Conservation (phyloP, 192 early-diverging fungal species). For the Mortierella claussenii region DNA sequence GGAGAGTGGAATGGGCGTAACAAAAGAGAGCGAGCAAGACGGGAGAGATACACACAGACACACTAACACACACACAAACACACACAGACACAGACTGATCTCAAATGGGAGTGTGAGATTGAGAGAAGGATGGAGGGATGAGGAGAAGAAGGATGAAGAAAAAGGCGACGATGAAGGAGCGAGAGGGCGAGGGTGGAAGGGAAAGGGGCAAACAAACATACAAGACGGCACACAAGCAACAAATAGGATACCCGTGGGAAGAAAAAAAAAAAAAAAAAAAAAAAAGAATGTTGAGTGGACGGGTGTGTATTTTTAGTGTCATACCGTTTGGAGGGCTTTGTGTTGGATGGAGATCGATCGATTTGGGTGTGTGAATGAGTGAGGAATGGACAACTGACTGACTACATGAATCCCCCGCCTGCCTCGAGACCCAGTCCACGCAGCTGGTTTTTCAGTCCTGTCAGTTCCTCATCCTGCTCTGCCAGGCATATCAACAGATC, state of each 20-base stretch:
- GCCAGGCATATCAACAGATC: constrained; percentile 86
- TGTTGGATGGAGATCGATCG: too few species aligned
- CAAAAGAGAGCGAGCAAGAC: too few species aligned
- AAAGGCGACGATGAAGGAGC: background rate
- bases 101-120: background rate
- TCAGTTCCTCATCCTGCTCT: constrained; percentile 77
- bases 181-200: background rate
- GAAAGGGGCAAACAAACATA: background rate
- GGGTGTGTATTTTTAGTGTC: too few species aligned
- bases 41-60: background rate
- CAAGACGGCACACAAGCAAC: background rate
- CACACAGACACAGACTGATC: background rate
- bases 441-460: constrained; percentile 24
- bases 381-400: too few species aligned
- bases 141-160: background rate
- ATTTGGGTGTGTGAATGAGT: too few species aligned
- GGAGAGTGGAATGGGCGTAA: too few species aligned
- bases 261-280: constrained; percentile 13
- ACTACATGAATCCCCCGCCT: too few species aligned
- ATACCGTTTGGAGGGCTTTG: too few species aligned
- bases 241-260: background rate
- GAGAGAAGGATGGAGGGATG: background rate
- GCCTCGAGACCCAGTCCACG: constrained; percentile 7
- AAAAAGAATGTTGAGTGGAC: too few species aligned
- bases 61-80: background rate